A percentile compares a stretch with the other conserved stretches of the same genome.
Conservation (phyloP, 2,329 filamentous ascomycete species). For the Claviceps capensis region DNA sequence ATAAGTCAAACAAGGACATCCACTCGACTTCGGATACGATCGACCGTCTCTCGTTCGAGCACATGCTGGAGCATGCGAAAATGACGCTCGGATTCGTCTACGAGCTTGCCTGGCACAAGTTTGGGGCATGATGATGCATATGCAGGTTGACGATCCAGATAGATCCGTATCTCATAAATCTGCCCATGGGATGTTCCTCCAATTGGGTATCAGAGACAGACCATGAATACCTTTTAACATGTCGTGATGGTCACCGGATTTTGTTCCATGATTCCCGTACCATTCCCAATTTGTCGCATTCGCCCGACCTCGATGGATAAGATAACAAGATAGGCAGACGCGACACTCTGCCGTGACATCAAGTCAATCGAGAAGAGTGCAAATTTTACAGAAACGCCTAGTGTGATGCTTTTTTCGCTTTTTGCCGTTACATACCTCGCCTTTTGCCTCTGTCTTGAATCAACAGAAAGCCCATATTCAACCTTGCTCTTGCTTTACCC, state of each 20-base stretch:
- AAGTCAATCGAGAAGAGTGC: background rate
- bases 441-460: background rate
- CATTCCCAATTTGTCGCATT: no score
- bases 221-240: no score
- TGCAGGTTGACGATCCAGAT: background rate
- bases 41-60: conserved; percentile 65
- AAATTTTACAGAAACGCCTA: background rate
- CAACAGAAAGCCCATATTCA: background rate
- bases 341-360: background rate
- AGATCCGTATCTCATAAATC: no score
- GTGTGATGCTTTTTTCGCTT: no score
- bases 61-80: conserved; percentile 83
- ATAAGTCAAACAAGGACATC: conserved; percentile 52
- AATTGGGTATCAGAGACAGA: no score
- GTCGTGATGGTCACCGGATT: no score
- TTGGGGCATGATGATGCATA: conserved; percentile 18
- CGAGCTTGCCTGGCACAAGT: conserved; percentile 67
- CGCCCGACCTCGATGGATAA: no score
- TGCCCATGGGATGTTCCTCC: no score
- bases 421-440: no score
- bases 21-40: conserved; percentile 58
- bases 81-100: conserved; percentile 74
- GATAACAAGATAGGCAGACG: no score
- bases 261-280: no score
- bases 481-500: no score